These are phyloP conservation scores for Kwoniella newhampshirensis DNA, from an alignment of 768 basidiomycete genomes.

Conservation along the genomic window DNA sequence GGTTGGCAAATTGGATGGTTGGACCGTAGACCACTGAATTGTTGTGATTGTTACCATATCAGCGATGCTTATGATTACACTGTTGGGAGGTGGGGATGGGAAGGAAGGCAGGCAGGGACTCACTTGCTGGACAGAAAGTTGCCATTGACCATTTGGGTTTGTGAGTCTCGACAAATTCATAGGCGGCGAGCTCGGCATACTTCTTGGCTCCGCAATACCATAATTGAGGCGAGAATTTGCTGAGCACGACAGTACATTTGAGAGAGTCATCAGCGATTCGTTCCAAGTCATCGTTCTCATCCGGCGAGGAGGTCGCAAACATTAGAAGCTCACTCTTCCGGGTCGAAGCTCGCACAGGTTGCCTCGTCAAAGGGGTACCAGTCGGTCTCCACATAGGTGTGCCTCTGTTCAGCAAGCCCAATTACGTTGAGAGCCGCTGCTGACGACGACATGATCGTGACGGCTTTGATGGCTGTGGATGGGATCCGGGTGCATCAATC, in stretches of 20 bases:
- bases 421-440: too few relatives aligned
- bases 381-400: constrained; percentile 42
- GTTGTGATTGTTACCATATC: too few relatives aligned
- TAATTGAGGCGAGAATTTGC: constrained; percentile 1
- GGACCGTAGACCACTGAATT: constrained; percentile 16
- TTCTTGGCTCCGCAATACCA: constrained; percentile 48
- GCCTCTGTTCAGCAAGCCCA: constrained; percentile 26
- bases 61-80: background rate
- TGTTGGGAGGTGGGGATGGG: constrained; percentile 7
- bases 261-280: too few relatives aligned
- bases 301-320: too few relatives aligned
- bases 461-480: background rate
- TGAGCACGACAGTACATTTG: too few relatives aligned
- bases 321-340: background rate
- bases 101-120: constrained; percentile 15
- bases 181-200: constrained; percentile 36
- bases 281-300: too few relatives aligned
- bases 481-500: background rate
- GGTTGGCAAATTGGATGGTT: background rate
- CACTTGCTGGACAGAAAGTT: constrained; percentile 36
- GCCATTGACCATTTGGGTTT: constrained; percentile 27
- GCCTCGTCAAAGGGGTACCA: constrained; percentile 32
- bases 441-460: too few relatives aligned
- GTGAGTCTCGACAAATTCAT: constrained; percentile 20
- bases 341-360: background rate